Conservation (phyloP, 164 flowering plant genomes). For the Chimonanthus salicifolius region DNA sequence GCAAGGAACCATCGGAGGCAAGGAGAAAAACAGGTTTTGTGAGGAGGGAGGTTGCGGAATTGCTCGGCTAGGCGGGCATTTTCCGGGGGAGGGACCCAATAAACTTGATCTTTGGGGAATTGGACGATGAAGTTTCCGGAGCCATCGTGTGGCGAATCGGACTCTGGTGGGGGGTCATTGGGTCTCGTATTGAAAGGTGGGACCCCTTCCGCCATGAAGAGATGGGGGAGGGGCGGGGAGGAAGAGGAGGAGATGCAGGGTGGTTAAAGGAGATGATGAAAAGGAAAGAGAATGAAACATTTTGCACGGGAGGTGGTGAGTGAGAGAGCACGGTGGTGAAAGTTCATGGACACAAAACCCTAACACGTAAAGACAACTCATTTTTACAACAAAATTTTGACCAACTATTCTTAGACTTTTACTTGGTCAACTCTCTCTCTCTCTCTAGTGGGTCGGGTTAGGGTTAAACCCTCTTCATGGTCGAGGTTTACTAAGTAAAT, state of each 20-base stretch:
- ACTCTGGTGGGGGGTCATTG: background rate
- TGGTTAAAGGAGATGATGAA: constrained; percentile 1
- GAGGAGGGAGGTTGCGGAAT: constrained; percentile 11
- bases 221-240: constrained; percentile 41
- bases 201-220: constrained; percentile 61
- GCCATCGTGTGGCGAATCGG: background rate
- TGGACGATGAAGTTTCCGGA: constrained; percentile 53
- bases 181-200: constrained; percentile 2
- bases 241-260: background rate
- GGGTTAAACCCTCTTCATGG: too few relatives aligned
- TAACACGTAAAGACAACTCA: background rate
- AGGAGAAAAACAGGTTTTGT: constrained; percentile 3
- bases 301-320: background rate
- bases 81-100: constrained; percentile 66
- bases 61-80: constrained; percentile 43
- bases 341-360: background rate
- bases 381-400: background rate
- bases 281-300: too few relatives aligned
- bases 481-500: too few relatives aligned
- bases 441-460: too few relatives aligned
- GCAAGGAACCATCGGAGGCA: constrained; percentile 13
- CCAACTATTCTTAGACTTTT: background rate
- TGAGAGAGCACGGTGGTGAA: background rate
- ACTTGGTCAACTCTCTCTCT: background rate
- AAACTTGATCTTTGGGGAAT: constrained; percentile 63